Evolutionary conservation across 352 stramenopile species (phyloP), one percentile per base, ranked within the genome.

Genomic region (Globisporangium sylvaticum): DNA sequence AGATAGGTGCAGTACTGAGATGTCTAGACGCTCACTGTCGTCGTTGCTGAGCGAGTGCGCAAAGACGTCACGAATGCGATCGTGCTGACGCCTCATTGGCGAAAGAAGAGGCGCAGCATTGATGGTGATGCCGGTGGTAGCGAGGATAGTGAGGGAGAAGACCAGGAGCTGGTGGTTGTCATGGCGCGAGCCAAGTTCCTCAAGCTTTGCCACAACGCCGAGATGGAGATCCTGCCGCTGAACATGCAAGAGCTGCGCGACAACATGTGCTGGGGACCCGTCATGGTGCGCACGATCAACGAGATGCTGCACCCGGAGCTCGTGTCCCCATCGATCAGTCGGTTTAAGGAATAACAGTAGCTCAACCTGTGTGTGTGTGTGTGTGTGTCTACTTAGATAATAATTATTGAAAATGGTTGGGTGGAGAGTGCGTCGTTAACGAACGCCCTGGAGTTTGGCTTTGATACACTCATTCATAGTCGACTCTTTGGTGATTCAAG

Each of bases 11-110:
- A n/a, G n/a, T n/a, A n/a, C n/a, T n/a, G n/a, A n/a, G n/a, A n/a
- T n/a, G n/a, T n/a, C n/a, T n/a, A n/a, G n/a, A n/a, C n/a, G n/a
- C n/a, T n/a, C n/a, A n/a, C n/a, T n/a, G n/a, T n/a, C n/a, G n/a
- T n/a, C n/a, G n/a, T n/a, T n/a, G 42, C 15, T 12, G 67, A 70
- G n/a, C 57, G 72, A 7, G 63, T 76, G 2, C 67, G 67, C 0
- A 69, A 70, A 62, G 70, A 79, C 46, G 65, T 73, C 10, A 55
- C 24, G 58, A 53, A 24, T 34, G 27, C 44, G 57, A 69, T 58
- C 18, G 42, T 63, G 22, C n/a, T 54, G 4, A 37, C 27, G 27
- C 34, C 58, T 7, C 34, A 24, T 34, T 20, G 10, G 32, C 29
- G 29, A 32, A 39, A 31, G 34, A 31, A 24, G 42, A 50, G n/a